Evolutionary conservation across 1,139 yeast genomes (phyloP).

Genomic region (Suhomyces terraborum): DNA sequence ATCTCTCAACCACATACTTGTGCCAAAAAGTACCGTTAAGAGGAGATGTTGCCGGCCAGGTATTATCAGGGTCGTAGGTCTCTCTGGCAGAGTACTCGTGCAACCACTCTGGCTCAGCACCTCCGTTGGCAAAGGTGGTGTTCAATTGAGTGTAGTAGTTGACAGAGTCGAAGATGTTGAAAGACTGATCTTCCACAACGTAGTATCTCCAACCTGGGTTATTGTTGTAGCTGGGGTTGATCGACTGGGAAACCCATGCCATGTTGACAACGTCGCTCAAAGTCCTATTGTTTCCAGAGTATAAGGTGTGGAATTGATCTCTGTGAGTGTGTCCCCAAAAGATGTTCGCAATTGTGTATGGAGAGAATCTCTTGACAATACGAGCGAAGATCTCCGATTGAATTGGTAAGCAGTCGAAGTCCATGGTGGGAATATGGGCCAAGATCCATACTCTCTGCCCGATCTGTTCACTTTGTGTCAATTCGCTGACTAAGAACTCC

Average conservation of each 20-base stretch:
- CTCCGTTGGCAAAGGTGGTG: conserved; percentile 50
- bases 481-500: conserved; percentile 61
- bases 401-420: conserved; percentile 59
- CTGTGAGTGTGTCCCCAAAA: conserved; percentile 75
- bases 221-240: conserved; percentile 57
- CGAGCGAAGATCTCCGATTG: conserved; percentile 58
- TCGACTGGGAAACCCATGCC: conserved; percentile 68
- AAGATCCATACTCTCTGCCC: conserved; percentile 71
- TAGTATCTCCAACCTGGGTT: conserved; percentile 78
- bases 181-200: conserved; percentile 64
- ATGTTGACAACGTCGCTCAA: conserved; percentile 50
- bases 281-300: conserved; percentile 41
- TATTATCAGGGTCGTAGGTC: conserved; percentile 42
- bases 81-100: conserved; percentile 58
- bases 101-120: conserved; percentile 55
- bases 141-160: conserved; percentile 58
- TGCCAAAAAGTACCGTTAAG: conserved; percentile 65
- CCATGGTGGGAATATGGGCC: conserved; percentile 66
- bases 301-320: conserved; percentile 65
- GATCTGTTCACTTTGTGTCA: conserved; percentile 55
- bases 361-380: conserved; percentile 67
- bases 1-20: conserved; percentile 35
- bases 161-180: conserved; percentile 59
- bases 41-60: conserved; percentile 56
- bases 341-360: conserved; percentile 65